Percentiles rank a stretch among this genome's conserved stretches.
Evolutionary conservation across 2,329 filamentous ascomycete species (phyloP).

Genomic region (Metarhizium album): DNA sequence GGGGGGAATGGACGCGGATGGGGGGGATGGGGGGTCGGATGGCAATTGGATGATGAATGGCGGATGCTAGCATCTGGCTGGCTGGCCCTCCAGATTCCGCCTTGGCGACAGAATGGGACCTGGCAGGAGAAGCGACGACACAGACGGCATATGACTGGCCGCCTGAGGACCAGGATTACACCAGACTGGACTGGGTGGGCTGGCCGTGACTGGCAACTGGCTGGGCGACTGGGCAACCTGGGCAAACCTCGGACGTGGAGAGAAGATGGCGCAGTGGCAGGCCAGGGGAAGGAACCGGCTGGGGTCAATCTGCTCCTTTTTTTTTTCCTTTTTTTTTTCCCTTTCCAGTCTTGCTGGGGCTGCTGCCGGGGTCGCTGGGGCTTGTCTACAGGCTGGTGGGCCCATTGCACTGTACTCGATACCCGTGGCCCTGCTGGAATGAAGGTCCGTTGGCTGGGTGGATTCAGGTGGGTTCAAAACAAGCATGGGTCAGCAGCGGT

Average conservation of each 20-base stretch:
- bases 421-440: background rate
- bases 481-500: background rate
- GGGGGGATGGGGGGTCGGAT: background rate
- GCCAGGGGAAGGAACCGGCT: slow-evolving; percentile 1
- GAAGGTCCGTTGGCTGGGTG: background rate
- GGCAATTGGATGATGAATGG: background rate
- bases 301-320: background rate
- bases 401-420: background rate
- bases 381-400: background rate
- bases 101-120: background rate
- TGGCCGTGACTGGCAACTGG: background rate
- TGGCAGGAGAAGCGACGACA: background rate
- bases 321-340: background rate
- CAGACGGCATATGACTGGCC: background rate
- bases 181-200: background rate
- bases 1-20: background rate
- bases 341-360: background rate
- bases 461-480: background rate
- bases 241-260: background rate
- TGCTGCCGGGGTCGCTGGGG: background rate
- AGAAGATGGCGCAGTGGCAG: background rate
- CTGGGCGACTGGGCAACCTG: background rate
- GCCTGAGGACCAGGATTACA: background rate
- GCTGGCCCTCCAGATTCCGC: background rate
- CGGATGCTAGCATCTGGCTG: background rate